Conservation (phyloP, 805 yeast genomes). For the Candida sithepensis region DNA sequence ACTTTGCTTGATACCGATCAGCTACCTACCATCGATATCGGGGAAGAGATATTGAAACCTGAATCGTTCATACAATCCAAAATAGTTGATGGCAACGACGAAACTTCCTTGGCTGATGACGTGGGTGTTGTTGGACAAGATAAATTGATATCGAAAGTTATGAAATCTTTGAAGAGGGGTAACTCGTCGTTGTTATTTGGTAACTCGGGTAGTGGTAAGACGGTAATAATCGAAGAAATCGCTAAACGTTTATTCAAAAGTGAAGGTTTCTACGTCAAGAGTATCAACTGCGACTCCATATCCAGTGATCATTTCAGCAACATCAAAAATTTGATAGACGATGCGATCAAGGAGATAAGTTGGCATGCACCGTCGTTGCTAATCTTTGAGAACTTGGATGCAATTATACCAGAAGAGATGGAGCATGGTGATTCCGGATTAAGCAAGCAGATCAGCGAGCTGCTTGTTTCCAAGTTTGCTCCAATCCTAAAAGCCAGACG, state of each 20-base stretch:
- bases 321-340: conserved; percentile 41
- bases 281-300: conserved; percentile 50
- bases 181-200: conserved; percentile 68
- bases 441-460: conserved; percentile 64
- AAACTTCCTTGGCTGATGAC: neutral
- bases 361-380: conserved; percentile 81
- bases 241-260: conserved; percentile 32
- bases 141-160: conserved; percentile 35
- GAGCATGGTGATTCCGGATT: conserved; percentile 54
- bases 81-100: neutral
- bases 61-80: conserved; percentile 35
- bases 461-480: conserved; percentile 42
- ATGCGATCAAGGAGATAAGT: conserved; percentile 39
- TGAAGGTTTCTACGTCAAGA: conserved; percentile 44
- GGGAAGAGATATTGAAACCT: conserved; percentile 44
- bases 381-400: conserved; percentile 75
- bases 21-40: conserved; percentile 40
- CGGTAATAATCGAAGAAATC: conserved; percentile 47
- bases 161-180: conserved; percentile 36
- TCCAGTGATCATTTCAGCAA: conserved; percentile 54
- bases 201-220: conserved; percentile 78
- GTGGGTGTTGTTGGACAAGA: conserved; percentile 57
- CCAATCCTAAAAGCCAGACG: conserved; percentile 43
- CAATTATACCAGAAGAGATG: conserved; percentile 62
- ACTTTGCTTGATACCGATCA: conserved; percentile 20